These are phyloP conservation scores for Eucalyptus regnans DNA, from an alignment of 345 rosid genomes.

Conservation along the genomic window DNA sequence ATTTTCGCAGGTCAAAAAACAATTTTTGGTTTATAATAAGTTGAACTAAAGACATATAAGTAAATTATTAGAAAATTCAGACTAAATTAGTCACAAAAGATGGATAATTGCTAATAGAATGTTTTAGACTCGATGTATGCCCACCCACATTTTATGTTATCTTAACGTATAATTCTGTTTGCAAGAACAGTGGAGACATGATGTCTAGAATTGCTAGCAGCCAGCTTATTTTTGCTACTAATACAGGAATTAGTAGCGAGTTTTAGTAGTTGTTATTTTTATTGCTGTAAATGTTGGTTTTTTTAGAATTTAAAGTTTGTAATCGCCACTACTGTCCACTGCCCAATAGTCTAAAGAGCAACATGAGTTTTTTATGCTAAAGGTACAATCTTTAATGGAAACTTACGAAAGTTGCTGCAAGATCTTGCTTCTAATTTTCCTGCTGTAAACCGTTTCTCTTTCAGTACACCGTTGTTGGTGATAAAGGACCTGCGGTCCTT, in stretches of 20 bases:
- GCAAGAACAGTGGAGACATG: neutral
- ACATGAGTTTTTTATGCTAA: neutral
- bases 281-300: neutral
- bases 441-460: neutral
- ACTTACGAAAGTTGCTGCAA: neutral
- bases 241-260: neutral
- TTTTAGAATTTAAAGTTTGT: neutral
- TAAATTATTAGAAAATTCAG: neutral
- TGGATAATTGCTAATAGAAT: neutral
- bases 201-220: neutral
- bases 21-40: neutral
- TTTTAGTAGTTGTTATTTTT: neutral
- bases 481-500: constrained; percentile 58
- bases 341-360: neutral
- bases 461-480: constrained; percentile 59
- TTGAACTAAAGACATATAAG: neutral
- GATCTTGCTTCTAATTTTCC: neutral
- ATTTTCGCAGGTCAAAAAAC: neutral
- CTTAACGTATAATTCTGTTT: neutral
- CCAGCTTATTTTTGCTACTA: neutral
- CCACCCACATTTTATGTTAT: neutral
- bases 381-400: neutral
- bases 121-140: neutral
- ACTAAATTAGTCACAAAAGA: neutral
- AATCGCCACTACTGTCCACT: neutral